Conservation (phyloP, 2,329 filamentous ascomycete species). For the Xylaria sp. region DNA sequence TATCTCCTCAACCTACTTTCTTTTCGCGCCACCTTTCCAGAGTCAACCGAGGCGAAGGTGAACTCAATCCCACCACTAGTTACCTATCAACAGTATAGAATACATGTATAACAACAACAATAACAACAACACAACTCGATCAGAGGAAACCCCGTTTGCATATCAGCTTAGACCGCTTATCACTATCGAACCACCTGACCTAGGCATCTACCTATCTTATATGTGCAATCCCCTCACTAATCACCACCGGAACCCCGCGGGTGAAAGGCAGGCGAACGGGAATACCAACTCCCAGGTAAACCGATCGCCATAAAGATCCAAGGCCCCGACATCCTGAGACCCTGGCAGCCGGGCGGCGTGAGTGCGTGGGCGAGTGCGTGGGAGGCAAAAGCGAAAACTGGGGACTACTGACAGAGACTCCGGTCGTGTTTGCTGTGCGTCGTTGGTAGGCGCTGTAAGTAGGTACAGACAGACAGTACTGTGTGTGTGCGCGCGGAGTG, state of each 20-base stretch:
- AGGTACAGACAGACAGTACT: background rate
- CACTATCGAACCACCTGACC: background rate
- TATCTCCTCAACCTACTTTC: background rate
- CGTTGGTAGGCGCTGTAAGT: slow-evolving; percentile 3
- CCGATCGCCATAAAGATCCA: slow-evolving; percentile 17
- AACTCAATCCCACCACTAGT: slow-evolving; percentile 1
- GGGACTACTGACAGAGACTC: slow-evolving; percentile 7
- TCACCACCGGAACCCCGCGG: slow-evolving; percentile 17
- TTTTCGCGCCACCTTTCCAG: slow-evolving; percentile 15
- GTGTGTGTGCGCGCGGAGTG: slow-evolving; percentile 12
- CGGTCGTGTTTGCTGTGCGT: slow-evolving; percentile 22
- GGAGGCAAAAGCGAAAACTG: slow-evolving; percentile 3
- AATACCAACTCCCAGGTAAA: background rate
- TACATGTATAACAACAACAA: slow-evolving; percentile 13
- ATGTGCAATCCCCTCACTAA: slow-evolving; percentile 12
- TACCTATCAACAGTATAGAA: background rate
- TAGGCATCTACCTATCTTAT: background rate
- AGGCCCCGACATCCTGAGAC: slow-evolving; percentile 14
- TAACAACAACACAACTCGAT: slow-evolving; percentile 11
- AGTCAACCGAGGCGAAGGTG: slow-evolving; percentile 12
- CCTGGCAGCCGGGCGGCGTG: slow-evolving; percentile 15
- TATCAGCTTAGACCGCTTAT: slow-evolving; percentile 9
- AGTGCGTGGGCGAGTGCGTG: slow-evolving; percentile 2
- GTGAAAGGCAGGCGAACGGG: slow-evolving; percentile 12
- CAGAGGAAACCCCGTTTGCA: slow-evolving; percentile 14